phyloP scores from a whole-genome alignment of 192 early-diverging fungal species.

The Coemansia sp. region DNA sequence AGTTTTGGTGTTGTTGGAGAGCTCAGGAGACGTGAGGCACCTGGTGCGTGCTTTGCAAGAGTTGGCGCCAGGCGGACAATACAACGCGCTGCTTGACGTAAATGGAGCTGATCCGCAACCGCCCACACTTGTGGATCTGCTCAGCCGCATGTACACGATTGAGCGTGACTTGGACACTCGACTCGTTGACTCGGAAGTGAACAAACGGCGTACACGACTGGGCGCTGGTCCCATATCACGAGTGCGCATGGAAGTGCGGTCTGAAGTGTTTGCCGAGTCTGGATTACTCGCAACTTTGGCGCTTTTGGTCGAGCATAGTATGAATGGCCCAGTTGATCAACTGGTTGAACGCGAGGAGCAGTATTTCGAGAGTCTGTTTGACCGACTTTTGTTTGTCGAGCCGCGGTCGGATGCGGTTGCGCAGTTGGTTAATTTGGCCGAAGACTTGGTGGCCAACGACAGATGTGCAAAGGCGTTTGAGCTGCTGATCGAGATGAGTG shows the following conservation, averaged over 20 bases:
- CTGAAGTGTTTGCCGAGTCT: slow-evolving; percentile 66
- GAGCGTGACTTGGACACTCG: slow-evolving; percentile 50
- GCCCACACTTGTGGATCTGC: slow-evolving; percentile 26
- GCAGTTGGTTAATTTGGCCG: slow-evolving; percentile 26
- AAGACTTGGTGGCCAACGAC: slow-evolving; percentile 19
- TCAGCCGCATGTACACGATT: slow-evolving; percentile 43
- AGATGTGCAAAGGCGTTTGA: slow-evolving; percentile 36
- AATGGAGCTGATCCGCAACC: slow-evolving; percentile 12
- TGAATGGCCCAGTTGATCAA: neutral
- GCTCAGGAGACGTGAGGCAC: slow-evolving; percentile 39
- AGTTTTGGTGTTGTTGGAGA: slow-evolving; percentile 56
- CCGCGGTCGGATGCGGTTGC: slow-evolving; percentile 8
- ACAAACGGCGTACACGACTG: slow-evolving; percentile 65
- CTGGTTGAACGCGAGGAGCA: slow-evolving; percentile 19
- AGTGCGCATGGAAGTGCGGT: slow-evolving; percentile 62
- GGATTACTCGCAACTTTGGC: slow-evolving; percentile 44
- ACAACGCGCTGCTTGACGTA: slow-evolving; percentile 16
- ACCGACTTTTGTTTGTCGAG: slow-evolving; percentile 16
- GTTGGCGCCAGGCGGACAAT: slow-evolving; percentile 14
- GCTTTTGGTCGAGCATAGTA: slow-evolving; percentile 12
- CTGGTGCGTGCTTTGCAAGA: slow-evolving; percentile 31
- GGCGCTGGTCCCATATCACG: slow-evolving; percentile 63
- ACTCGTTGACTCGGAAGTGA: slow-evolving; percentile 63
- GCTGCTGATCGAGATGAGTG: slow-evolving; percentile 27
- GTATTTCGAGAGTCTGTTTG: slow-evolving; percentile 27